Base-by-base conservation (phyloP, 2,329 filamentous ascomycete genomes). In the Penicillium rolfsii region DNA sequence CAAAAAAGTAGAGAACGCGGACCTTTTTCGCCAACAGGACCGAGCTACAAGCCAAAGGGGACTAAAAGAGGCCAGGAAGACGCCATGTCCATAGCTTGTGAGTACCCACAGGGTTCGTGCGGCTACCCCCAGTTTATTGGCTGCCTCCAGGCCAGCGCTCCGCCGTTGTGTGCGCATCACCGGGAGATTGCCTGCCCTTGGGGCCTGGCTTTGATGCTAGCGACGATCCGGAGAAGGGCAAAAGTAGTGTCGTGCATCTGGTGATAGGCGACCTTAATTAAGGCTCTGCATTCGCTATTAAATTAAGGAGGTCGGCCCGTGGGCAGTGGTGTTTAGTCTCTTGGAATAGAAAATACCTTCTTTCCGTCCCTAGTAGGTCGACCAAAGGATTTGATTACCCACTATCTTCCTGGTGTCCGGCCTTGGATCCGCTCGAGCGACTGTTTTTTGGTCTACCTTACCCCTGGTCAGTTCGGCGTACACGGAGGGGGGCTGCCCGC, bases 61-160 rank as follows among this genome's bases (percentile, higher is more conserved):
- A 22, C 24, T 40, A 46, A 30, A 46, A 24, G n/a, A 11, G 30
- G 24, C 45, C 16, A 41, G 49, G 50, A 59, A 56, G 59, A 57
- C 68, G 66, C 68, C 67, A 68, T 68, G 58, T 60, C 62, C 65
- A 64, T 69, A 65, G 62, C 64, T 61, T 68, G 57, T 68, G 56
- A 52, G 57, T 67, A 65, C 58, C 64, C 63, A 69, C 65, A 63
- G 61, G 54, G 58, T 69, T 69, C 61, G 59, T 67, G 52, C 61
- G 60, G 50, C 43, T 35, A 36, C 43, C 53, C n/a, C 46, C 30
- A 56, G 54, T 52, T 65, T 55, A 74, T 73, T 74, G 70, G 68
- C 57, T 59, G 54, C 30, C 46, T 58, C 45, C 28, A 52, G 55
- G 53, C 55, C 57, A 36, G 55, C 54, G 59, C 61, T 57, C 54